These are phyloP conservation scores for Kwoniella newhampshirensis DNA, from an alignment of 768 basidiomycete species.

Conservation along the genomic window DNA sequence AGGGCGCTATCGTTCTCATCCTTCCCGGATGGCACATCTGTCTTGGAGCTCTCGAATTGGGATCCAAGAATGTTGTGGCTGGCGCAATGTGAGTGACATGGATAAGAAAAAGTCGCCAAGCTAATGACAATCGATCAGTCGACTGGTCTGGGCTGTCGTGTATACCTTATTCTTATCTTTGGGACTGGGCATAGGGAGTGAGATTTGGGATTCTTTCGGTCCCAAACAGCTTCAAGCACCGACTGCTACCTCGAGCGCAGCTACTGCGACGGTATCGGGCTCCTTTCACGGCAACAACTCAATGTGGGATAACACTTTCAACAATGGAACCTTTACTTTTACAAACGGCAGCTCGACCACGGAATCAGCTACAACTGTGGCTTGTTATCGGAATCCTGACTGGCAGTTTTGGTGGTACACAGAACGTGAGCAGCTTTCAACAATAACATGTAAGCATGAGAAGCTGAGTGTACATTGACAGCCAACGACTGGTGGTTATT, in stretches of 20 bases:
- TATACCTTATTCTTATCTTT: constrained; percentile 46
- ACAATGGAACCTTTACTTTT: constrained; percentile 46
- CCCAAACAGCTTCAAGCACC: constrained; percentile 22
- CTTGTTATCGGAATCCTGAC: constrained; percentile 37
- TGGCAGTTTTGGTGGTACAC: constrained; percentile 39
- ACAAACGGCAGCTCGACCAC: constrained; percentile 33
- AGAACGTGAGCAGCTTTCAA: constrained; percentile 21
- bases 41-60: constrained; percentile 42
- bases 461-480: too few species aligned
- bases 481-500: constrained; percentile 41
- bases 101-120: background rate
- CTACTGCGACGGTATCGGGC: constrained; percentile 29
- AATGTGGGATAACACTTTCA: constrained; percentile 34
- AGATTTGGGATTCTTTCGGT: constrained; percentile 42
- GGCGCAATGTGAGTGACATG: constrained; percentile 34
- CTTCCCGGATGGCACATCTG: constrained; percentile 46
- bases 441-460: too few species aligned
- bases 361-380: constrained; percentile 23
- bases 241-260: constrained; percentile 7
- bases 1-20: constrained; percentile 39
- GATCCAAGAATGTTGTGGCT: constrained; percentile 40
- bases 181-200: constrained; percentile 37
- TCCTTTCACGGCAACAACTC: constrained; percentile 38
- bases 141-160: constrained; percentile 45
- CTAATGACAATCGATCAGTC: constrained; percentile 8